Conservation (phyloP, 129 eudicot species). For the Chrysanthemum seticuspe region DNA sequence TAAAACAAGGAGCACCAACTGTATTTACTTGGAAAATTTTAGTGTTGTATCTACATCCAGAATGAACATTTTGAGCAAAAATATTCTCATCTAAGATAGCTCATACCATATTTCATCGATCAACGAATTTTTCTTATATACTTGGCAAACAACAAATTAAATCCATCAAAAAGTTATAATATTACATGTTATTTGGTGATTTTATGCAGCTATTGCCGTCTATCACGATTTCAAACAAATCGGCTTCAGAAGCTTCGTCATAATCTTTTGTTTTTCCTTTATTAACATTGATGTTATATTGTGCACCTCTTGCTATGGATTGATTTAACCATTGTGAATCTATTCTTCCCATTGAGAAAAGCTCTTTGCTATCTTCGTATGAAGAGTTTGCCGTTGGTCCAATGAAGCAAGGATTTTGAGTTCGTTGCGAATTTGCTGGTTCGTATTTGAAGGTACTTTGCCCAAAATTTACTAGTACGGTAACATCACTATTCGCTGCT, state of each 20-base stretch:
- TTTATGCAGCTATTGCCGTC: constrained; percentile 50
- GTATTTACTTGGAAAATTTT: no score
- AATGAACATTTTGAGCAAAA: no score
- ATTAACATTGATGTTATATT: constrained; percentile 29
- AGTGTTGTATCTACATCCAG: no score
- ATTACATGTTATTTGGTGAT: constrained; percentile 35
- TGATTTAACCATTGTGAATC: constrained; percentile 77
- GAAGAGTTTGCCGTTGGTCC: constrained; percentile 53
- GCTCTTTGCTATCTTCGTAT: constrained; percentile 85
- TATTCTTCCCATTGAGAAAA: constrained; percentile 86
- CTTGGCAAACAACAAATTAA: no score
- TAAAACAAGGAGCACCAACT: no score
- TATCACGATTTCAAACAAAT: constrained; percentile 81
- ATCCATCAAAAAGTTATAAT: no score
- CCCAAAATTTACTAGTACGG: constrained; percentile 70
- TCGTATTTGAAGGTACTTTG: constrained; percentile 64
- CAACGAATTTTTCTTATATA: no score
- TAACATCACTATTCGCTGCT: constrained; percentile 57
- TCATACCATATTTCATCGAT: no score
- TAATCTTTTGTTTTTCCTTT: constrained; percentile 40
- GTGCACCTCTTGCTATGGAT: constrained; percentile 37
- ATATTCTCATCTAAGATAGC: no score
- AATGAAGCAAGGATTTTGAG: constrained; percentile 86
- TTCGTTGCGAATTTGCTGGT: constrained; percentile 69
- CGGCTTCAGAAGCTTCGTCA: constrained; percentile 71